phyloP scores from a whole-genome alignment of 2,329 filamentous ascomycete species.

The Sarocladium oryzae region DNA sequence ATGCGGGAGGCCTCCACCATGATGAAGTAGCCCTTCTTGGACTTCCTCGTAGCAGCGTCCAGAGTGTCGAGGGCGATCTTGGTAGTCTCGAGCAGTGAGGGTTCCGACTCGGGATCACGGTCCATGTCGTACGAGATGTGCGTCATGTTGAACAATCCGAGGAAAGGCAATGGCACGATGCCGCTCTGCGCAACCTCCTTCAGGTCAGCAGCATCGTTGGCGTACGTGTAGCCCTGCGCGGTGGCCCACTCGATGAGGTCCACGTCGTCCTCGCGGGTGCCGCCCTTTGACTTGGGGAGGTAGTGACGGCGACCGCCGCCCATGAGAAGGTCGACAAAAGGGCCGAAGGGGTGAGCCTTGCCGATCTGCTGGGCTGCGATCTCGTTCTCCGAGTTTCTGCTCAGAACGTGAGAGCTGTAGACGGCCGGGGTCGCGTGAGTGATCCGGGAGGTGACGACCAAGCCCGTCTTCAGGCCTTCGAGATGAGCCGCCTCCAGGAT shows the following conservation, averaged over 20 bases:
- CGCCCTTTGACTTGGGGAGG: slow-evolving; percentile 15
- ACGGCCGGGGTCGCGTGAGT: slow-evolving; percentile 19
- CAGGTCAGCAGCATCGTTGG: slow-evolving; percentile 13
- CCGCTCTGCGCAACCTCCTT: slow-evolving; percentile 12
- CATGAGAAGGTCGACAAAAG: slow-evolving; percentile 17
- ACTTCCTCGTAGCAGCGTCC: slow-evolving; percentile 11
- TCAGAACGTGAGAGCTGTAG: slow-evolving; percentile 18
- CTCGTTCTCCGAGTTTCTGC: slow-evolving; percentile 19
- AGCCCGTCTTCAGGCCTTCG: slow-evolving; percentile 17
- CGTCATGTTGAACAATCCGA: slow-evolving; percentile 15
- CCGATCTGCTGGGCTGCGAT: slow-evolving; percentile 20
- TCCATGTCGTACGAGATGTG: slow-evolving; percentile 19
- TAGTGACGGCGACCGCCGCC: slow-evolving; percentile 19
- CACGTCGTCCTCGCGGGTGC: slow-evolving; percentile 15
- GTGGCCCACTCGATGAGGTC: slow-evolving; percentile 18
- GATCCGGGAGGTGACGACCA: slow-evolving; percentile 18
- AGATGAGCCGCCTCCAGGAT: slow-evolving; percentile 20
- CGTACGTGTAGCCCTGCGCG: slow-evolving; percentile 16
- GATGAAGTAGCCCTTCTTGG: slow-evolving; percentile 17
- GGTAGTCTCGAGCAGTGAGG: slow-evolving; percentile 17
- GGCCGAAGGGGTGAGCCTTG: slow-evolving; percentile 16
- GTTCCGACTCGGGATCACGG: slow-evolving; percentile 15
- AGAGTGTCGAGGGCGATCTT: slow-evolving; percentile 16
- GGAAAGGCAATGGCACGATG: slow-evolving; percentile 16
- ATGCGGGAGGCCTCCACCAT: slow-evolving; percentile 21